These are phyloP conservation scores for Calonectria naviculata DNA, from an alignment of 2,329 filamentous ascomycete species.

Conservation along the genomic window DNA sequence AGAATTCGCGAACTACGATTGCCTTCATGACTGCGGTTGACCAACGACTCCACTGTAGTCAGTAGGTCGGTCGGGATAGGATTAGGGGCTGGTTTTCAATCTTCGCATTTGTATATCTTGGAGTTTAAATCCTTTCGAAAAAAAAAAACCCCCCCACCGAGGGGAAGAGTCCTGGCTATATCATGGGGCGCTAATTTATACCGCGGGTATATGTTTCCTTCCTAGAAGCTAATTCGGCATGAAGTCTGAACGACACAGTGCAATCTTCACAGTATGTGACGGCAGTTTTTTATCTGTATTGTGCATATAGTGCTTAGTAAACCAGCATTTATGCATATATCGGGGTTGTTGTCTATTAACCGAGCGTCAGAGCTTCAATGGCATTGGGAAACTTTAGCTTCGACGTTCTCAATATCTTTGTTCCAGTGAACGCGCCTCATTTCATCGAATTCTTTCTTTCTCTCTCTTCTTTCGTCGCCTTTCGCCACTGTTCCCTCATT, in stretches of 20 bases:
- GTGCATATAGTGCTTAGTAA: neutral
- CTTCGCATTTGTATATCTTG: neutral
- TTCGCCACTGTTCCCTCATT: neutral
- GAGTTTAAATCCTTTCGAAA: too few species aligned
- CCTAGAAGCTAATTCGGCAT: neutral
- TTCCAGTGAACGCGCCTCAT: constrained; percentile 1
- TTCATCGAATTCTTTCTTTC: neutral
- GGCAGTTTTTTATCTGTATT: neutral
- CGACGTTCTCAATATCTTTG: constrained; percentile 11
- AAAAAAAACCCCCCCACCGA: too few species aligned
- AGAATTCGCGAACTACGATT: constrained; percentile 41
- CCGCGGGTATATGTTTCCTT: neutral
- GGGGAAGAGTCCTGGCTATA: neutral
- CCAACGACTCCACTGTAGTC: neutral
- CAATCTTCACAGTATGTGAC: neutral
- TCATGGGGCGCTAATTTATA: neutral
- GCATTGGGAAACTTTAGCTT: constrained; percentile 26
- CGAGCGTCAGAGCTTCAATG: constrained; percentile 25
- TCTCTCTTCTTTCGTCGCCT: constrained; percentile 11
- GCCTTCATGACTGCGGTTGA: constrained; percentile 39
- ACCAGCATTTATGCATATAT: neutral
- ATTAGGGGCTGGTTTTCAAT: neutral
- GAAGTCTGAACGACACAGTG: neutral
- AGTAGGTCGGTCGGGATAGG: neutral
- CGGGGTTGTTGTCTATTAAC: constrained; percentile 27